These are phyloP conservation scores for Oenanthe javanica DNA, from an alignment of 140 eudicot genomes.

Conservation along the genomic window DNA sequence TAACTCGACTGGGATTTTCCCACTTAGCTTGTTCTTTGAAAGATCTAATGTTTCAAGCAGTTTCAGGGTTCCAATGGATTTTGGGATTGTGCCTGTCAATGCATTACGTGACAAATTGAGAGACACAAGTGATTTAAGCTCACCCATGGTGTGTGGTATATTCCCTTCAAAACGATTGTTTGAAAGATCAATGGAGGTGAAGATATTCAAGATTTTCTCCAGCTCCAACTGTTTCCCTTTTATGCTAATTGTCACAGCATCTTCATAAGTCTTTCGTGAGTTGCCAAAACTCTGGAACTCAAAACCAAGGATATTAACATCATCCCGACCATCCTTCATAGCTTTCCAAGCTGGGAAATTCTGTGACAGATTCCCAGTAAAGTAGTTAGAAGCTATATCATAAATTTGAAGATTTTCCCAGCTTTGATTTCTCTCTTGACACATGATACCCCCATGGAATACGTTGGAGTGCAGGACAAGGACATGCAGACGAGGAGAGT, in stretches of 20 bases:
- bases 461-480: neutral
- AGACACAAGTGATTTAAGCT: neutral
- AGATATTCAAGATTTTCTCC: neutral
- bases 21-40: neutral
- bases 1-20: neutral
- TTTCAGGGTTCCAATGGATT: neutral
- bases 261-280: neutral
- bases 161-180: neutral
- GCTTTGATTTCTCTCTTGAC: neutral
- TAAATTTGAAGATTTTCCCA: neutral
- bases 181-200: neutral
- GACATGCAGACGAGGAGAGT: neutral
- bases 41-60: slow-evolving; percentile 1
- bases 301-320: neutral
- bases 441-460: neutral
- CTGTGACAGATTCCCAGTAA: neutral
- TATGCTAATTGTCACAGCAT: neutral
- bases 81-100: neutral
- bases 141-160: neutral
- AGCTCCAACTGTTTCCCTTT: neutral
- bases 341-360: neutral
- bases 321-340: neutral
- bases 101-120: neutral
- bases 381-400: neutral
- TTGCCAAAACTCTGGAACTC: neutral